Base-by-base conservation (phyloP, 345 rosid species). In the Citrus inodora region DNA sequence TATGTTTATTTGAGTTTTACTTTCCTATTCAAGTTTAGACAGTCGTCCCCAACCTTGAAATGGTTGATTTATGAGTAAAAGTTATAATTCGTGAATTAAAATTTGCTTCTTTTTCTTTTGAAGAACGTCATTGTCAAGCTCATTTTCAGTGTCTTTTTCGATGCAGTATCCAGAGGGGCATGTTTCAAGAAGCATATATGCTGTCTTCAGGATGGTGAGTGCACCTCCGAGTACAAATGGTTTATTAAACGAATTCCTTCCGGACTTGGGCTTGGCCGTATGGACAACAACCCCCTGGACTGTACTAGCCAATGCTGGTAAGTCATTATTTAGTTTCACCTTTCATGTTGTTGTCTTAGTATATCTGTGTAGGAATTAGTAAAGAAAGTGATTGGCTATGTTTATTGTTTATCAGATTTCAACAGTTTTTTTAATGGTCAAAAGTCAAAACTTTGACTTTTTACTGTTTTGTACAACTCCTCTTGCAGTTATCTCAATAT, bases 201-300 rank as follows among this genome's bases (percentile, higher is more conserved):
- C 86, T 71, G 83, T 86, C 63, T 92, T 95, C 76, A 92, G 80
- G 83, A 63, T 92, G 78, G 88, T 87, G 42, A 84, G 86, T 63
- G 85, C 86, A 66, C 77, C 86, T 48, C 76, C 84, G 28, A 86
- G 84, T 75, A 84, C 82, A 59, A 73, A 76, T 69, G 82, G 81
- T 56, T 78, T 85, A 59, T 61, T 95, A 73, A 85, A 88, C 67
- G 94, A 91, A 73, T 92, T 92, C 80, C 81, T 87, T 77, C 97
- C 98, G 28, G 87, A 93, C 86, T 81, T 95, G 80, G 81, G 82
- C 82, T 80, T 95, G 88, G 97, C 97, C 68, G 87, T 92, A 76
- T 95, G 99, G 99, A 95, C 99, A 66, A 95, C 99, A 73, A 93
- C 99, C 74, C 99, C 99, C 3, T 95, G 97, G 99, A 95, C 98